These are phyloP conservation scores for Podaxis carcinomalis DNA, from an alignment of 768 basidiomycete species.

Conservation along the genomic window DNA sequence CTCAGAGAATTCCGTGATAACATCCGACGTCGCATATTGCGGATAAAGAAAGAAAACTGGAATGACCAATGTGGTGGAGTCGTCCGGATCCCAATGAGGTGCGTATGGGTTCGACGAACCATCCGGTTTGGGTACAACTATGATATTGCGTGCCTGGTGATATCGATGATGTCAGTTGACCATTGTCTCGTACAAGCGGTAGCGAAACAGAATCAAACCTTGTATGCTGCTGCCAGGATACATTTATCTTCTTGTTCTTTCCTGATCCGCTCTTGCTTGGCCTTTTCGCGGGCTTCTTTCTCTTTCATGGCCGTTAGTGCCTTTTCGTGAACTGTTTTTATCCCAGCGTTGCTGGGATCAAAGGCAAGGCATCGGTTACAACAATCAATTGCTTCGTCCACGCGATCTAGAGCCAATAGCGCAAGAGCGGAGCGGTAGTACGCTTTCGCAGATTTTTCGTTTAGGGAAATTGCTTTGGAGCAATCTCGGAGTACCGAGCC, in stretches of 20 bases:
- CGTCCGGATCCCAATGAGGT: constrained; percentile 66
- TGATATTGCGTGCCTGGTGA: constrained; percentile 68
- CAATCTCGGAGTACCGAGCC: constrained; percentile 85
- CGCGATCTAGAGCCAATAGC: constrained; percentile 65
- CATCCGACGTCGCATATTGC: constrained; percentile 82
- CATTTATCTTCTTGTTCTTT: constrained; percentile 49
- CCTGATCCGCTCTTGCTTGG: constrained; percentile 42
- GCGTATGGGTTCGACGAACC: constrained; percentile 51
- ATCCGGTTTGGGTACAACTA: constrained; percentile 48
- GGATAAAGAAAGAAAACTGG: constrained; percentile 96
- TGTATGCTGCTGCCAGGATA: constrained; percentile 54
- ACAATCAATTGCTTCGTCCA: constrained; percentile 82
- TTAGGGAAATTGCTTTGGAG: constrained; percentile 62
- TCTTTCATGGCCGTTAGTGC: constrained; percentile 40
- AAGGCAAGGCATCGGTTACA: constrained; percentile 64
- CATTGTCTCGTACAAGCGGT: background rate
- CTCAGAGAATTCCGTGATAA: constrained; percentile 83
- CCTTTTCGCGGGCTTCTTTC: constrained; percentile 48
- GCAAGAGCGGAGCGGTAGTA: constrained; percentile 83
- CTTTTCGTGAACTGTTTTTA: constrained; percentile 46
- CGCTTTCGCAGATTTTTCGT: constrained; percentile 71
- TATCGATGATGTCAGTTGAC: constrained; percentile 8
- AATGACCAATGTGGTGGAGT: constrained; percentile 65
- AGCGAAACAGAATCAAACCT: constrained; percentile 39
- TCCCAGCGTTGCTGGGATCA: constrained; percentile 52